These are phyloP conservation scores for Colletotrichum gloeosporioides DNA, from an alignment of 2,329 filamentous ascomycete genomes.

Conservation along the genomic window DNA sequence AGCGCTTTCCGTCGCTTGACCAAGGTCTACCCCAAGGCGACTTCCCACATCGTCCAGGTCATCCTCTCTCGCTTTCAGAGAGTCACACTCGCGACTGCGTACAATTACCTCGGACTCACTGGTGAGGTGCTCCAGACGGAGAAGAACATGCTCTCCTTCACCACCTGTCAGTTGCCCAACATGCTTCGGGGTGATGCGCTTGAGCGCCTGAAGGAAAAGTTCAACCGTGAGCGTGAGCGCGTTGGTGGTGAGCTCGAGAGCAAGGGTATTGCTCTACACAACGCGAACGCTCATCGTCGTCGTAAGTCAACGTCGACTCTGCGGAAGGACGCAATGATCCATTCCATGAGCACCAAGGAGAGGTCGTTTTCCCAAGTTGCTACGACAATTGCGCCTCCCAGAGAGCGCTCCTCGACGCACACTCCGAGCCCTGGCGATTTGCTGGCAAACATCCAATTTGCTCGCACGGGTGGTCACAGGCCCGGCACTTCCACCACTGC, in stretches of 20 bases:
- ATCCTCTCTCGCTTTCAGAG: slow-evolving; percentile 93
- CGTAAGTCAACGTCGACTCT: slow-evolving; percentile 77
- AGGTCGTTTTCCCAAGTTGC: slow-evolving; percentile 48
- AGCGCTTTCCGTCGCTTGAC: slow-evolving; percentile 94
- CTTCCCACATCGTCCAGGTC: slow-evolving; percentile 96
- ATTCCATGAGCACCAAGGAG: slow-evolving; percentile 61
- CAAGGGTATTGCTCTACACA: slow-evolving; percentile 96
- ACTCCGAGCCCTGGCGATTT: slow-evolving; percentile 78
- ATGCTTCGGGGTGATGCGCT: slow-evolving; percentile 85
- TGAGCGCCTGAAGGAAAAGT: slow-evolving; percentile 90
- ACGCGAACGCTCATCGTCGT: slow-evolving; percentile 68
- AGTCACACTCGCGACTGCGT: slow-evolving; percentile 92
- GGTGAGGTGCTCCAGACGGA: slow-evolving; percentile 93
- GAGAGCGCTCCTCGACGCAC: slow-evolving; percentile 46
- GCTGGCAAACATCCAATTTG: slow-evolving; percentile 76
- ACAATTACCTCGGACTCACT: slow-evolving; percentile 91
- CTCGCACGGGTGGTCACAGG: slow-evolving; percentile 62
- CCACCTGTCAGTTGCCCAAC: slow-evolving; percentile 89
- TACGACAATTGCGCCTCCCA: slow-evolving; percentile 43
- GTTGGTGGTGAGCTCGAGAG: slow-evolving; percentile 80
- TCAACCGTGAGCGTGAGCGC: slow-evolving; percentile 82
- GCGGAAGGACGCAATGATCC: slow-evolving; percentile 79
- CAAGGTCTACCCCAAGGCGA: slow-evolving; percentile 92
- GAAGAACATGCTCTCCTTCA: slow-evolving; percentile 92
- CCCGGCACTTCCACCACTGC: slow-evolving; percentile 33